Evolutionary conservation across 495 filamentous ascomycete genomes (phyloP), one percentile per base, ranked within the genome.

Genomic region (Sordaria brevicollis): DNA sequence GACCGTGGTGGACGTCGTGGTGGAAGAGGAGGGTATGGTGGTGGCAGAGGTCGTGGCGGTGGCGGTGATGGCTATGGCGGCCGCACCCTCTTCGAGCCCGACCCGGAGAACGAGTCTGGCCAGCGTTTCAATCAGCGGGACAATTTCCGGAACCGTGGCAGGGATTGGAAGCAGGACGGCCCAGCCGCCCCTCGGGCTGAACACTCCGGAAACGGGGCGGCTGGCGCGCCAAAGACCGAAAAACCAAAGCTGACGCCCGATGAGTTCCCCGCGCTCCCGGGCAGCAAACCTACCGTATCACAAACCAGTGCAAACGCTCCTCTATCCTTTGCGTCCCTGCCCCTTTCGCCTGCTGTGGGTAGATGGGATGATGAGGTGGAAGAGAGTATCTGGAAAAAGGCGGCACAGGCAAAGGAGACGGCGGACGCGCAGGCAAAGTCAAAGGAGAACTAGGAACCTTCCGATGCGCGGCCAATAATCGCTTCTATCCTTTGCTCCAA

Each of bases 281-380:
- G 67, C 21, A 62, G 49, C 49, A 62, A 62, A 31, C 7, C 49
- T 5, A 62, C 25, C 25, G 49, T 25, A 62, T 13, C 49, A 29
- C 25, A 62, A 62, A 29, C 33, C 49, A 62, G 49, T 25, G 33
- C 25, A 15, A 62, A 17, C 1, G 25, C 49, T 15, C 25, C 49
- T 13, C 5, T 62, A 31, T 62, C 49, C 21, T 62, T 62, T 62
- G 49, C 49, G 29, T 62, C 49, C 25, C 33, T 62, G 49, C 76
- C 76, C 5, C 35, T 78, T 6, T 78, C 78, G 37, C 75, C 79
- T 25, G 75, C 75, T 2, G 68, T 83, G 10, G 81, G 82, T 6
- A 80, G 78, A 65, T 85, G 83, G 83, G 82, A 81, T 25, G 83
- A 85, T 34, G 82, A 85, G 75, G 78, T 85, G 74, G 78, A 76